Percentiles rank a stretch among this genome's conserved stretches.
These are phyloP conservation scores for Cucurbita pepo DNA, from an alignment of 306 rosid species.

Conservation along the genomic window DNA sequence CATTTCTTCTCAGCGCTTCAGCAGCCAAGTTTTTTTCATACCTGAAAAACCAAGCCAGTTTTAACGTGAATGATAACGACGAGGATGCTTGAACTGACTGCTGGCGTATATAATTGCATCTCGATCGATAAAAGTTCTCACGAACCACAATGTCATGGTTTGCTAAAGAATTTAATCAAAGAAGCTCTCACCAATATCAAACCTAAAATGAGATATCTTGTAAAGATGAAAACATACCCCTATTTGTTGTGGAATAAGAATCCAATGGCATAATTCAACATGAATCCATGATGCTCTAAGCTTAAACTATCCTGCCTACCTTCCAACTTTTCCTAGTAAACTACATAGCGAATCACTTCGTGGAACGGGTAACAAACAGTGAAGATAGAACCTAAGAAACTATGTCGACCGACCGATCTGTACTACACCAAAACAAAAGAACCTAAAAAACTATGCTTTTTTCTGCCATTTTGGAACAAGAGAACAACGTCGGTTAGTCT, in stretches of 20 bases:
- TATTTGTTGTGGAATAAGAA: background rate
- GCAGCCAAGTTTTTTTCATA: slow-evolving; percentile 74
- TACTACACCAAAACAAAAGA: background rate
- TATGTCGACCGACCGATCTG: background rate
- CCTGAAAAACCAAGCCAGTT: slow-evolving; percentile 23
- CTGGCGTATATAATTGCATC: background rate
- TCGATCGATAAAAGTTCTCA: background rate
- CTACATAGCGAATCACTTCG: background rate
- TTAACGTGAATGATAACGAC: background rate
- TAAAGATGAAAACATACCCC: background rate
- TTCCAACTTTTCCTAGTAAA: background rate
- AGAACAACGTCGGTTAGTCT: slow-evolving; percentile 1
- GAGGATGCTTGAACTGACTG: background rate
- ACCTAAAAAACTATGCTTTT: background rate
- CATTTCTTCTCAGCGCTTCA: slow-evolving; percentile 80
- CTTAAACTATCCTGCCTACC: background rate
- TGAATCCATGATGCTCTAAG: background rate
- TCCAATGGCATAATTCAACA: background rate
- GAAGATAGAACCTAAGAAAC: background rate
- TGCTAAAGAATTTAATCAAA: background rate
- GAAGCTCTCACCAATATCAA: background rate
- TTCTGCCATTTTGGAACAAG: background rate
- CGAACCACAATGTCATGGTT: background rate
- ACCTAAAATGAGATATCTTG: background rate
- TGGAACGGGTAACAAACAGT: background rate